phyloP scores from a whole-genome alignment of 2,329 filamentous ascomycete species.

The Sporothrix schenckii region DNA sequence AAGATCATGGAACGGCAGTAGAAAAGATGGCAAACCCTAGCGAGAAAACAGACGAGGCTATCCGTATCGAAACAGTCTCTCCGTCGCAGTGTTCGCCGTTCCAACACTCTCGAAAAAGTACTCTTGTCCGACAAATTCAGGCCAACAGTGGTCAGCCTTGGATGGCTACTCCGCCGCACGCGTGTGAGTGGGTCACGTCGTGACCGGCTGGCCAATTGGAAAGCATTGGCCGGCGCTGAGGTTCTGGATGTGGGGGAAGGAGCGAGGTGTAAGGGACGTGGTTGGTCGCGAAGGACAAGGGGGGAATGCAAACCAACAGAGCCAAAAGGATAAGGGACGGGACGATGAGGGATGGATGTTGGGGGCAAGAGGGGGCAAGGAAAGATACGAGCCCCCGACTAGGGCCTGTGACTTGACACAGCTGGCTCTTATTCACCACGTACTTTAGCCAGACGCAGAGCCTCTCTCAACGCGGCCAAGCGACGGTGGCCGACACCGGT shows the following conservation, averaged over 20 bases:
- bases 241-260: conserved; percentile 5
- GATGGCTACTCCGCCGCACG: conserved; percentile 24
- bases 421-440: too few species aligned
- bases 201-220: background rate
- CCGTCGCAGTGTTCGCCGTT: too few species aligned
- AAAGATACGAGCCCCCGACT: background rate
- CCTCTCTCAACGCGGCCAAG: background rate
- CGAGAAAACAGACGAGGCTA: too few species aligned
- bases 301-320: background rate
- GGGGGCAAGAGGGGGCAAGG: background rate
- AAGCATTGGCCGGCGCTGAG: background rate
- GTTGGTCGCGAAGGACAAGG: background rate
- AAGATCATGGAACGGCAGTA: too few species aligned
- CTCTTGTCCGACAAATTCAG: background rate
- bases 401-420: background rate
- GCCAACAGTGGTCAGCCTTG: conserved; percentile 16
- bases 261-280: background rate
- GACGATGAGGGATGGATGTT: background rate
- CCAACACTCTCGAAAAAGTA: too few species aligned
- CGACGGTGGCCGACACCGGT: background rate
- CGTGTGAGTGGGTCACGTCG: conserved; percentile 1
- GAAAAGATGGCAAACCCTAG: too few species aligned
- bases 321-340: conserved; percentile 10
- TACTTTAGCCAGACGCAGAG: background rate
- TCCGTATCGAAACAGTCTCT: too few species aligned